Percentiles rank a stretch among this genome's conserved stretches.
Evolutionary conservation across 2,329 filamentous ascomycete genomes (phyloP).

Genomic region (Dothidotthia symphoricarpi): DNA sequence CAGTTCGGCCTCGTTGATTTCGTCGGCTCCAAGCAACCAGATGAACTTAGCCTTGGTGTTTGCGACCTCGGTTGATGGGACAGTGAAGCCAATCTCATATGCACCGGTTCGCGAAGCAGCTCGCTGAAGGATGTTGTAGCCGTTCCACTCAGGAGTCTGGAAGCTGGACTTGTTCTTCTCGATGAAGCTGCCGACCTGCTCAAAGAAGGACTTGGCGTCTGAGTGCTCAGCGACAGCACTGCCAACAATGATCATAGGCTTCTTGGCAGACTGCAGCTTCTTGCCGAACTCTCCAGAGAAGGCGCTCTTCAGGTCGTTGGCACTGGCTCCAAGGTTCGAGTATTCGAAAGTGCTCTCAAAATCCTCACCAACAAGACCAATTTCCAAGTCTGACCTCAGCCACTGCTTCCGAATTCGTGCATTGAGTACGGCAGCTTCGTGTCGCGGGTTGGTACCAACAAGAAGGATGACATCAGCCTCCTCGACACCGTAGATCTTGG

Average conservation of each 20-base stretch:
- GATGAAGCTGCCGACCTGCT: slow-evolving; percentile 83
- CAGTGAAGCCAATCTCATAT: slow-evolving; percentile 92
- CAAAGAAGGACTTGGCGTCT: slow-evolving; percentile 90
- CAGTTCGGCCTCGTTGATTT: slow-evolving; percentile 79
- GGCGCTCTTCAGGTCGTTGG: slow-evolving; percentile 77
- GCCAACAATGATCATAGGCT: slow-evolving; percentile 94
- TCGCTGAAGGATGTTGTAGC: slow-evolving; percentile 94
- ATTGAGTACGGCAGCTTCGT: slow-evolving; percentile 93
- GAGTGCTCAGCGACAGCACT: slow-evolving; percentile 87
- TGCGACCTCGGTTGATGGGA: slow-evolving; percentile 77
- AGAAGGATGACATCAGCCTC: slow-evolving; percentile 90
- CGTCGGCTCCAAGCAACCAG: slow-evolving; percentile 95
- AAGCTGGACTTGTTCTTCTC: slow-evolving; percentile 92
- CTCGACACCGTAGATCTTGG: slow-evolving; percentile 88
- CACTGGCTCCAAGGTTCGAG: slow-evolving; percentile 80
- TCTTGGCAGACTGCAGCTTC: slow-evolving; percentile 83
- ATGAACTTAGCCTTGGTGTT: slow-evolving; percentile 89
- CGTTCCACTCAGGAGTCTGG: slow-evolving; percentile 87
- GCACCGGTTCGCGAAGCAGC: slow-evolving; percentile 89
- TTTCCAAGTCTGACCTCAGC: slow-evolving; percentile 89
- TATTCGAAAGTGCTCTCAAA: slow-evolving; percentile 97
- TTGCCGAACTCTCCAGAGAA: slow-evolving; percentile 87
- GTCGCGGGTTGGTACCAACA: slow-evolving; percentile 90
- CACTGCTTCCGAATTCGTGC: slow-evolving; percentile 97
- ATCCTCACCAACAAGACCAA: slow-evolving; percentile 84